A percentile compares a stretch with the other conserved stretches of the same genome.
Evolutionary conservation across 1,284 basidiomycete species (phyloP).

Genomic region (Microbotryum lychnidis-dioicae): DNA sequence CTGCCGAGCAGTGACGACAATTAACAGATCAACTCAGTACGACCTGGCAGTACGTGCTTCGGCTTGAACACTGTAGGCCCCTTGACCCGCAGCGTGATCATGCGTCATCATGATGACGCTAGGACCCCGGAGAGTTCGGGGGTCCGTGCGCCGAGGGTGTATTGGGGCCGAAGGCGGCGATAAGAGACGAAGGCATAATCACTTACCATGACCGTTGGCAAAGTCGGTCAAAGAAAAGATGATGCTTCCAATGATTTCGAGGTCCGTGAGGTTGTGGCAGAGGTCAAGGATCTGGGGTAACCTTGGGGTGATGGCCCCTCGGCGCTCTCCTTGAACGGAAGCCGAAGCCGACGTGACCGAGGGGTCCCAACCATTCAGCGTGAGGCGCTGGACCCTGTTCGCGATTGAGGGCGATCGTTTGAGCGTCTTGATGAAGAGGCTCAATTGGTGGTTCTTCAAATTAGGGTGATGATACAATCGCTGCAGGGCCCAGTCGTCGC

Average conservation of each 20-base stretch:
- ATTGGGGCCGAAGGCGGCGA: neutral
- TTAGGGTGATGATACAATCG: slow-evolving; percentile 7
- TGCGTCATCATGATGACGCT: too few species aligned
- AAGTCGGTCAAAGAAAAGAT: slow-evolving; percentile 16
- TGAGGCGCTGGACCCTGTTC: neutral
- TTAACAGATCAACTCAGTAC: neutral
- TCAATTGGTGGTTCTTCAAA: neutral
- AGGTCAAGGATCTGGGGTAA: slow-evolving; percentile 8
- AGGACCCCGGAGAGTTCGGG: too few species aligned
- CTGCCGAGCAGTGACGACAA: neutral
- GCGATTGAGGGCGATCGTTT: slow-evolving; percentile 4
- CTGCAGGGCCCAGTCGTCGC: slow-evolving; percentile 6
- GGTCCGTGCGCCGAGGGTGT: neutral
- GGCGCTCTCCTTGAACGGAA: neutral
- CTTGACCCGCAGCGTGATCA: too few species aligned
- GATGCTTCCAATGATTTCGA: neutral
- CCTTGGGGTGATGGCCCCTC: slow-evolving; percentile 11
- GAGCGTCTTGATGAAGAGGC: slow-evolving; percentile 9
- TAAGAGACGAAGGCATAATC: neutral
- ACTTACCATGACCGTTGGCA: slow-evolving; percentile 4
- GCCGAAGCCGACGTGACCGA: neutral
- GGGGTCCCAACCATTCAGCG: slow-evolving; percentile 1
- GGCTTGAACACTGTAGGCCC: too few species aligned
- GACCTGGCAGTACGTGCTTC: too few species aligned
- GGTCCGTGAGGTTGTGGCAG: slow-evolving; percentile 2